Evolutionary conservation across 208 protist genomes (phyloP), one percentile per base, ranked within the genome.

Genomic region (Acanthamoeba triangularis): DNA sequence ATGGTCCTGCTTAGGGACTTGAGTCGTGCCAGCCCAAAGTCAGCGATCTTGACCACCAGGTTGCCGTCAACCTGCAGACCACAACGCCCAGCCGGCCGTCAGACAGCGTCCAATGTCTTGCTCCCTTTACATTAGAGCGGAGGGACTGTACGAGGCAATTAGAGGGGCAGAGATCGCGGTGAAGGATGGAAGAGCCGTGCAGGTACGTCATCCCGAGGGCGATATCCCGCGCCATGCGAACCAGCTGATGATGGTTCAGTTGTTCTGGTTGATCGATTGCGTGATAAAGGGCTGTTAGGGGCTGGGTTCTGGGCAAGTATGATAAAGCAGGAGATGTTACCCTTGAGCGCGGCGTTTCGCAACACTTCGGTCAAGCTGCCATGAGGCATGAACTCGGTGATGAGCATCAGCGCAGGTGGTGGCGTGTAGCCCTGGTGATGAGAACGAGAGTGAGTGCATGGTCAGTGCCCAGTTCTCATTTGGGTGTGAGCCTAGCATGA

Each of bases 201-300:
- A 88, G 80, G 47, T 88, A 88, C 37, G 11, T 52, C 47, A 88
- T 52, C 47, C 80, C 80, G 52, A 88, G 80, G 11, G 80, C 80
- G 11, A 88, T 88, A 23, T 61, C 52, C 5, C 80, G 80, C n/a
- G 80, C 80, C 80, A 88, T 88, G 11, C 33, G 20, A 10, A 88
- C 3, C n/a, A 33, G 80, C 14, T 18, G 80, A 25, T 59, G 11
- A 2, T 35, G 52, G n/a, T 28, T 14, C 14, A 88, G 44, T 61
- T 88, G 80, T 7, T 52, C 52, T 88, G 80, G 11, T 44, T 10
- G 59, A 30, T 0, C 10, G n/a, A 78, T 8, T 44, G 8, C 30
- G 11, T 11, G 37, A 78, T 1, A 41, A 41, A 41, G 37, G 37
- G 37, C 37, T 41, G 37, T 41, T 41, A 3, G 37, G 37, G 37